Evolutionary conservation across 192 early-diverging fungal species (phyloP).

Genomic region (Coemansia sp.): DNA sequence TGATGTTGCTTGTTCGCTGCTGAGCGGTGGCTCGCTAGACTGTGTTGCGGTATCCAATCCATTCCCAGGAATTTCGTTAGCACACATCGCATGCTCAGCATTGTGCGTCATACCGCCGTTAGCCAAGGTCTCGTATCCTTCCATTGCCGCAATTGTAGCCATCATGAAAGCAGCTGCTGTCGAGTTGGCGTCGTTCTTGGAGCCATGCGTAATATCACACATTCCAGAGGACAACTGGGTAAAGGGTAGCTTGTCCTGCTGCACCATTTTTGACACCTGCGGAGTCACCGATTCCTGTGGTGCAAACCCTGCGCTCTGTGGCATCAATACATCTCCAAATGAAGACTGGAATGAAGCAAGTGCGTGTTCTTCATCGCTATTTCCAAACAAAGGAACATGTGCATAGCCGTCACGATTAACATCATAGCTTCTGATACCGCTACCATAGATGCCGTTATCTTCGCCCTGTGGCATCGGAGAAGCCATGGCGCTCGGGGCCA

Average conservation of each 20-base stretch:
- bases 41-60: neutral
- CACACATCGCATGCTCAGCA: neutral
- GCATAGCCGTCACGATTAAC: neutral
- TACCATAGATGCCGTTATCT: no score
- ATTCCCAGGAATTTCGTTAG: neutral
- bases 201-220: neutral
- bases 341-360: neutral
- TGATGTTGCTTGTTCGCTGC: conserved; percentile 3
- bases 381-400: neutral
- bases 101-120: neutral
- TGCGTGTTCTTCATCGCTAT: neutral
- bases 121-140: conserved; percentile 9
- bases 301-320: neutral
- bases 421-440: neutral
- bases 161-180: conserved; percentile 20
- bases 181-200: neutral
- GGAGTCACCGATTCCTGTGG: neutral
- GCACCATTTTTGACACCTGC: neutral
- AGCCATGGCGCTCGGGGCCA: neutral
- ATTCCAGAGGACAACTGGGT: neutral
- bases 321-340: neutral
- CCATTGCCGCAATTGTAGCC: conserved; percentile 36
- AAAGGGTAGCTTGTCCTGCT: neutral
- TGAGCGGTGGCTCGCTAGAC: neutral
- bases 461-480: neutral